These are phyloP conservation scores for Triticum timopheevii DNA, from an alignment of 176 grass and related monocot species.

Conservation along the genomic window DNA sequence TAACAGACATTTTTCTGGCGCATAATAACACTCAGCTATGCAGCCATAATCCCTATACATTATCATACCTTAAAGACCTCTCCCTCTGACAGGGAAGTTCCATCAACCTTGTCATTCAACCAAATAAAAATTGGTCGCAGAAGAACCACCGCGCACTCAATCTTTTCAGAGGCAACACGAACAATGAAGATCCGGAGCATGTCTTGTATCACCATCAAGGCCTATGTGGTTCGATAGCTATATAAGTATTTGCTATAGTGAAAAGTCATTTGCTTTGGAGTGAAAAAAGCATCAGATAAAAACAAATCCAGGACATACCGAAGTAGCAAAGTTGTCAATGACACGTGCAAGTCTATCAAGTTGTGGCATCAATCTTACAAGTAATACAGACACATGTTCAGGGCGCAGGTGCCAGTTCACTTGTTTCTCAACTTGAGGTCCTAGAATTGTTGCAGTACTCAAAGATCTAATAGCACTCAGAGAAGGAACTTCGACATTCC, in stretches of 20 bases:
- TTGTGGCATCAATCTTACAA: constrained; percentile 79
- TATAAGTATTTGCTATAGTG: constrained; percentile 28
- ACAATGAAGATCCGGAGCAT: constrained; percentile 94
- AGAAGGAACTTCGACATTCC: constrained; percentile 84
- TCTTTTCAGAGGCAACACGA: constrained; percentile 77
- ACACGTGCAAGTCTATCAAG: constrained; percentile 79
- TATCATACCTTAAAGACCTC: constrained; percentile 73
- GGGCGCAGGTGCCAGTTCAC: constrained; percentile 87
- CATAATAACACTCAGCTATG: not conserved
- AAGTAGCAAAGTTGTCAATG: constrained; percentile 83
- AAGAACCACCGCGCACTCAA: constrained; percentile 80
- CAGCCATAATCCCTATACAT: not conserved
- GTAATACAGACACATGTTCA: constrained; percentile 63
- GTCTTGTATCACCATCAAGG: constrained; percentile 87
- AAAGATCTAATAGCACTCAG: constrained; percentile 84
- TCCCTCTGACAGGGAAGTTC: constrained; percentile 62
- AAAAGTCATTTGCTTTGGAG: not conserved
- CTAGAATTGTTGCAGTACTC: constrained; percentile 74
- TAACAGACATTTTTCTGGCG: not conserved
- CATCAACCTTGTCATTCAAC: constrained; percentile 72
- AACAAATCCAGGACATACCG: constrained; percentile 60
- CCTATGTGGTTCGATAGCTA: constrained; percentile 35
- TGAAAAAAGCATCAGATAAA: constrained; percentile 22
- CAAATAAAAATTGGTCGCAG: constrained; percentile 72
- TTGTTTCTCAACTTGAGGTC: constrained; percentile 74